Base-by-base conservation (phyloP, 106 monocot genomes). In the Allium fistulosum region DNA sequence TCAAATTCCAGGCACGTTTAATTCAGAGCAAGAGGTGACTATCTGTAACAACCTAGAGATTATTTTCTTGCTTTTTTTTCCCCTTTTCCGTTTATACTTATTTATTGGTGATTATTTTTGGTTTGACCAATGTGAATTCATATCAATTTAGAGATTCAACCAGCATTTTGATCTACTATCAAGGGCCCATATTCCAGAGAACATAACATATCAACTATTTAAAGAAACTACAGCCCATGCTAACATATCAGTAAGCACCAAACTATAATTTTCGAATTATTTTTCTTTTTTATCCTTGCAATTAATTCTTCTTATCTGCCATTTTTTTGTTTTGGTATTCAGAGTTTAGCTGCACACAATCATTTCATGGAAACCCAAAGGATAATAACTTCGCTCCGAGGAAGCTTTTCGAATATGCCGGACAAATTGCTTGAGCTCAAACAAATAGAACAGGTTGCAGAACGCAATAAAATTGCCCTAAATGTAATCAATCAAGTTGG, bases 91-190 rank as follows among this genome's bases (percentile, higher is more conserved):
- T 37, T 37, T 37, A 5, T 37, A 4, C 4, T 4, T 37, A 37
- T 37, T 37, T 0, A 37, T 37, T 37, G 37, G 37, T 37, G 37
- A 37, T 37, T 37, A 37, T 37, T 37, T 37, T 37, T 5, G 22
- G 22, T 22, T 22, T 1, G 22, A 22, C 22, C 22, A 22, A 22
- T 22, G 1, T 22, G 37, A 37, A 37, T 37, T 37, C 37, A 37
- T 37, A 37, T 37, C 37, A 37, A 37, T 45, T n/a, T 75, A 99
- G 99, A 87, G 92, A 68, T 99, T 99, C 61, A 65, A 64, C 73
- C 99, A 99, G 75, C 93, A 90, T 70, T 99, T 99, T 78, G 93
- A 93, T 62, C 93, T 90, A 51, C 87, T 99, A 17, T 87, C 77
- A 77, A 93, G 79, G 81, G 93, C 99, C 51, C 93, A 81, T 69